Base-by-base conservation (phyloP, 2,329 filamentous ascomycete species). In the Tolypocladium cylindrosporum region DNA sequence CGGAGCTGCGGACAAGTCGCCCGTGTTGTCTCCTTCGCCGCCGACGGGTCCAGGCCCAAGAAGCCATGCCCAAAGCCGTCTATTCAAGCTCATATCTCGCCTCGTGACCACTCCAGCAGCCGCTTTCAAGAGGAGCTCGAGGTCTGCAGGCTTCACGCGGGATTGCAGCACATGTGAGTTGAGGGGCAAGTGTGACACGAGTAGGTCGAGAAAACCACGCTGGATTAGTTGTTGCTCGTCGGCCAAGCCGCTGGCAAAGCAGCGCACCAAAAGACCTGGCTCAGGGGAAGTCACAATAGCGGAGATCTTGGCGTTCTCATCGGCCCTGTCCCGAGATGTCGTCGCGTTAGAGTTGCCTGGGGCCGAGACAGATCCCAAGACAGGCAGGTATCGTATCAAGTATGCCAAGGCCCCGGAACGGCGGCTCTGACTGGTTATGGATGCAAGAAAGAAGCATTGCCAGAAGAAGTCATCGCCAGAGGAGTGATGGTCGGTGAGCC, bases 361-460 rank as follows among this genome's bases (percentile, higher is more conserved):
- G 19, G 57, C 2, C 16, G 58, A 16, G 2, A 51, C 58, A 5
- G 65, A 56, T 4, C 67, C 69, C 34, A 75, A 61, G 8, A 62
- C 58, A 16, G 95, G 94, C 37, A 99, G 76, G 66, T 85, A 85
- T 59, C 91, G 87, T 54, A 84, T 79, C 45, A 99, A 78, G 71
- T 95, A 99, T 39, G 92, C 91, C 59, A 99, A 78, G 43, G 91
- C 91, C 34, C 94, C 94, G 62, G 90, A 86, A 57, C 94, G 85
- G 60, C 93, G 83, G 60, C 87, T 91, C 48, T 90, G 83, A 66
- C 92, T 93, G 1, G 94, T 97, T 60, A 99, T 94, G 21, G 90
- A 88, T 11, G 93, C 91, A 21, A 99, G 77, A 67, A 99, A 97
- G 68, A 99, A 88, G 70, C 91, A 97, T 74, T 99, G 94, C 94